Conservation (phyloP, 2,329 filamentous ascomycete species). For the Fusarium guadeloupense region DNA sequence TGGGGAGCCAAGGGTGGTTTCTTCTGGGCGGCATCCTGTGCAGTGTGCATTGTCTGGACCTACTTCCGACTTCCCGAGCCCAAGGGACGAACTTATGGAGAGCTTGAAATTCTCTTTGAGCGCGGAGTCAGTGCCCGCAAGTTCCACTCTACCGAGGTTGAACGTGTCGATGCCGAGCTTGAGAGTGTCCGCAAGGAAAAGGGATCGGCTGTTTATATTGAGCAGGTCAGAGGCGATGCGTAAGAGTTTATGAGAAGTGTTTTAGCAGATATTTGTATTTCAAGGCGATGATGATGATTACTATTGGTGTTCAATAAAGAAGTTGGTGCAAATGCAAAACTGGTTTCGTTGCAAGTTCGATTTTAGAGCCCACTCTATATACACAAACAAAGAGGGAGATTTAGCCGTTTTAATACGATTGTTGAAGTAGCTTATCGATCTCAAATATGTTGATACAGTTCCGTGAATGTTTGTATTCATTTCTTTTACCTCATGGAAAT, state of each 20-base stretch:
- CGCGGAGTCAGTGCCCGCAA: slow-evolving; percentile 53
- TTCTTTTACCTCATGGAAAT: no score
- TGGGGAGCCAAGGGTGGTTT: slow-evolving; percentile 60
- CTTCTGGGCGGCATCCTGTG: slow-evolving; percentile 57
- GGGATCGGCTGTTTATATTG: slow-evolving; percentile 13
- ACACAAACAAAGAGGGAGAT: no score
- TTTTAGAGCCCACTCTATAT: no score
- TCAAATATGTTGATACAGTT: no score
- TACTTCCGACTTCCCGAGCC: slow-evolving; percentile 65
- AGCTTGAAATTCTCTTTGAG: slow-evolving; percentile 66
- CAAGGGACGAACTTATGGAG: slow-evolving; percentile 61
- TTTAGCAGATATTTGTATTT: not conserved
- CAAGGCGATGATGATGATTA: no score
- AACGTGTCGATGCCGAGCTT: slow-evolving; percentile 37
- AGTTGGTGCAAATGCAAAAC: no score
- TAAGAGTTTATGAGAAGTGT: not conserved
- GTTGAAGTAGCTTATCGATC: no score
- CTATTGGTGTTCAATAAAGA: no score
- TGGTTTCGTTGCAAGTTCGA: no score
- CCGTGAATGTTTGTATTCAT: no score
- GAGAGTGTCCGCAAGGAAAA: slow-evolving; percentile 36
- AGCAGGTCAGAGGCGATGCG: slow-evolving; percentile 11
- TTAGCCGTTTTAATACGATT: no score
- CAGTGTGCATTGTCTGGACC: slow-evolving; percentile 59
- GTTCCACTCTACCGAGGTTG: slow-evolving; percentile 49